Percentiles rank a stretch among this genome's conserved stretches.
Conservation (phyloP, 2,329 filamentous ascomycete species). For the Nectriaceae sp. region DNA sequence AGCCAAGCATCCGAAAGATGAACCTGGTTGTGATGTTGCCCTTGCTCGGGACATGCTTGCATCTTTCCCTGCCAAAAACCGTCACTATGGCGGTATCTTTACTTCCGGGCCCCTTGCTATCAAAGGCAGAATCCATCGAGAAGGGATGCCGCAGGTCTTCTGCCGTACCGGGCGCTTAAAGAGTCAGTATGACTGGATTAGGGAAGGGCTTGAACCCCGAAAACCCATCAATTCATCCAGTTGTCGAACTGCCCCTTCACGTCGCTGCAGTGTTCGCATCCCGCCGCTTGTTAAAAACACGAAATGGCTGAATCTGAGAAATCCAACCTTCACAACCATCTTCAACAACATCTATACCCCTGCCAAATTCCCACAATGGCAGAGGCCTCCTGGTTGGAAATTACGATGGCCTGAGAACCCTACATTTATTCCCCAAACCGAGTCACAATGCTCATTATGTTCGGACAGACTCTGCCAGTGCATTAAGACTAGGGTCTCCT, state of each 20-base stretch:
- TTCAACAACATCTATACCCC: background rate
- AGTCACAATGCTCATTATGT: background rate
- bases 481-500: background rate
- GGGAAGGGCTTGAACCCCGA: background rate
- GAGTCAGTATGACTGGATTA: background rate
- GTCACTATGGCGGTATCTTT: background rate
- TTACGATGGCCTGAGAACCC: background rate
- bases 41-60: background rate
- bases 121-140: too few species aligned
- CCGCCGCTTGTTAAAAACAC: background rate
- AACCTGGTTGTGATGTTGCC: background rate
- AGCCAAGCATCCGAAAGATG: background rate
- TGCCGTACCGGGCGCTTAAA: background rate
- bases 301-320: background rate
- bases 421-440: background rate
- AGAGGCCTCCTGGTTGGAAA: background rate
- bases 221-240: too few species aligned
- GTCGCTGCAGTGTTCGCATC: background rate
- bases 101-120: background rate
- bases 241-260: background rate
- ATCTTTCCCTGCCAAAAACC: background rate
- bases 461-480: background rate
- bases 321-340: background rate
- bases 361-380: background rate
- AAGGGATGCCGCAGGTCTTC: background rate